Percentiles rank a stretch among this genome's conserved stretches.
Evolutionary conservation across 1,139 yeast species (phyloP).

Genomic region (Fermentozyma sake): DNA sequence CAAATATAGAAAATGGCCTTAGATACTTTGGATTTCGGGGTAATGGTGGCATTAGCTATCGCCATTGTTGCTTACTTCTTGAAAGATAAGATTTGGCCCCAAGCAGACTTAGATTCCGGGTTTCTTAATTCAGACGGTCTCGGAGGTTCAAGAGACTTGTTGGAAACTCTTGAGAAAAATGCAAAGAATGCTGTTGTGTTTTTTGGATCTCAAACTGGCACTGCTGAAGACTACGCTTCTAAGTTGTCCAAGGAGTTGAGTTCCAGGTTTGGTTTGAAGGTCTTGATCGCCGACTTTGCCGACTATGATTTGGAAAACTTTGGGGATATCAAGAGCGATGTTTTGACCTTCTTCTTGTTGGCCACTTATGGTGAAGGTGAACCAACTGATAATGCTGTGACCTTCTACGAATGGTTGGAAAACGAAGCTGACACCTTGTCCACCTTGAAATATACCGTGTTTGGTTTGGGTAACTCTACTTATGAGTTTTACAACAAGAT

Average conservation of each 20-base stretch:
- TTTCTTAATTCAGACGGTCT: constrained; percentile 33
- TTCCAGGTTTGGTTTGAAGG: constrained; percentile 73
- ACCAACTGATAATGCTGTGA: constrained; percentile 89
- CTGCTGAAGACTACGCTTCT: constrained; percentile 97
- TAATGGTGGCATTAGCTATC: constrained; percentile 58
- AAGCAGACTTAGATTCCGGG: constrained; percentile 32
- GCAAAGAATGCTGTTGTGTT: constrained; percentile 77
- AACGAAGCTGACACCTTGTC: constrained; percentile 58
- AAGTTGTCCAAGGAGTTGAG: constrained; percentile 86
- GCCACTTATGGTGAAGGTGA: constrained; percentile 99
- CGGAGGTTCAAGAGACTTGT: constrained; percentile 55
- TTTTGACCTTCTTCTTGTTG: constrained; percentile 66
- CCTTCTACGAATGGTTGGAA: constrained; percentile 59
- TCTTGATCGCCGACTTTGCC: constrained; percentile 86
- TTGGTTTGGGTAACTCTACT: constrained; percentile 91
- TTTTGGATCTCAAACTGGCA: constrained; percentile 97
- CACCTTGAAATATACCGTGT: constrained; percentile 66
- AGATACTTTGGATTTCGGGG: constrained; percentile 69
- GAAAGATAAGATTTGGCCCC: constrained; percentile 54
- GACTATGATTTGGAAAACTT: constrained; percentile 82
- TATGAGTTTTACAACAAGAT: constrained; percentile 88
- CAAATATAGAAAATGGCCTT: constrained; percentile 34
- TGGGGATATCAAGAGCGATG: constrained; percentile 46
- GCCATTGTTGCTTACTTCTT: constrained; percentile 66
- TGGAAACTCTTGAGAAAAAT: constrained; percentile 56